Evolutionary conservation across 768 basidiomycete species (phyloP).

Genomic region (Xerocomus potaroensis): DNA sequence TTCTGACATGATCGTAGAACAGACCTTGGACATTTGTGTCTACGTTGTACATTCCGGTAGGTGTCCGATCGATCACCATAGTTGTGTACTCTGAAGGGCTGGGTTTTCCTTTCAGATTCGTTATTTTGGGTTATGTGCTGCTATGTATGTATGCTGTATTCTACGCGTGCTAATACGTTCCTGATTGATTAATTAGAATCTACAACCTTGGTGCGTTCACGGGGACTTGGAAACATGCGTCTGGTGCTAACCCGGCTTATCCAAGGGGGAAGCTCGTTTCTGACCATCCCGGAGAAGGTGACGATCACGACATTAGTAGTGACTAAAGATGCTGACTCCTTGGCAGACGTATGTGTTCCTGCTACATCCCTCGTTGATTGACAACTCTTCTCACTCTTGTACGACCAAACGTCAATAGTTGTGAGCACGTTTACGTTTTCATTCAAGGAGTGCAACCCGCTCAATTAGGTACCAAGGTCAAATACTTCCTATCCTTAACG

Average conservation of each 20-base stretch:
- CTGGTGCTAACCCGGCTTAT: neutral
- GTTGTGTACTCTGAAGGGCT: no score
- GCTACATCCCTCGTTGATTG: neutral
- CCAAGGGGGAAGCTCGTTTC: neutral
- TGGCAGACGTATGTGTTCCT: neutral
- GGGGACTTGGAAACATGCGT: no score
- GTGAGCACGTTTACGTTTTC: neutral
- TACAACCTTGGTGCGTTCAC: neutral
- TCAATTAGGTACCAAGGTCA: neutral
- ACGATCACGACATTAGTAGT: no score
- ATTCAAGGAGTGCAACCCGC: neutral
- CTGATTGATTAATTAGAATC: neutral
- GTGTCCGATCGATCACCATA: neutral
- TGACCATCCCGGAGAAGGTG: neutral
- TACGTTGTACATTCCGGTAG: neutral
- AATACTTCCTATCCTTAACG: neutral
- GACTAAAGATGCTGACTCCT: neutral
- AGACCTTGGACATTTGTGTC: constrained; percentile 4
- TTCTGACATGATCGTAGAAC: neutral
- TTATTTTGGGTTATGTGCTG: constrained; percentile 1
- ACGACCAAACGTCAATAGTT: neutral
- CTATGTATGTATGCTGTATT: neutral
- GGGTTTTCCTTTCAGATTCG: neutral
- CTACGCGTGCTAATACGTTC: neutral
- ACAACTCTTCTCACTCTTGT: neutral